Evolutionary conservation across 2,329 filamentous ascomycete species (phyloP).

Genomic region (Colletotrichum aenigma): DNA sequence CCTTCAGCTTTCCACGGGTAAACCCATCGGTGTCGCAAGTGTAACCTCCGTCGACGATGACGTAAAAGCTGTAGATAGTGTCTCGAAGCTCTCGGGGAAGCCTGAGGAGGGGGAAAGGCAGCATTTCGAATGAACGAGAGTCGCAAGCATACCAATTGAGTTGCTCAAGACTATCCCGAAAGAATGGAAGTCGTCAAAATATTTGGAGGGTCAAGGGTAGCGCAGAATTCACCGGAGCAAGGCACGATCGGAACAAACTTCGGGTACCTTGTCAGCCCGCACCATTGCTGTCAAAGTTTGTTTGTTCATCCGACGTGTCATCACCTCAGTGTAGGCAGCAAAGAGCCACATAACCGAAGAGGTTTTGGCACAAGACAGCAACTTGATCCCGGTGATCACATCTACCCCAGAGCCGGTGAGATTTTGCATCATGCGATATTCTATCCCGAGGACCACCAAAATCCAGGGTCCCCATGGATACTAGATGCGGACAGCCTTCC

Average conservation of each 20-base stretch:
- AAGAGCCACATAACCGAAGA: neutral
- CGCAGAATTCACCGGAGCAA: neutral
- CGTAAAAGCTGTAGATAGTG: neutral
- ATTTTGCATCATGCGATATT: neutral
- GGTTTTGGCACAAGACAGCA: neutral
- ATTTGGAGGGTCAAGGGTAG: neutral
- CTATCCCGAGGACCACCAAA: neutral
- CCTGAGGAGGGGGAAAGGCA: fast-evolving
- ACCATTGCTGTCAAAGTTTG: neutral
- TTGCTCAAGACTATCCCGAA: neutral
- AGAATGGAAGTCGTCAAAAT: neutral
- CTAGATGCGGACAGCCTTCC: neutral
- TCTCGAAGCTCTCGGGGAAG: neutral
- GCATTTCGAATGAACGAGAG: neutral
- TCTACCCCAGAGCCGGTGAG: neutral
- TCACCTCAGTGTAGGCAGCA: neutral
- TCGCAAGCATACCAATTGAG: neutral
- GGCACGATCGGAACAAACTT: neutral
- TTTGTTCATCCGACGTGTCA: neutral
- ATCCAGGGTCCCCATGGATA: neutral
- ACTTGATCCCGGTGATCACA: neutral
- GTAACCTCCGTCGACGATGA: neutral
- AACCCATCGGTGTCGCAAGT: neutral
- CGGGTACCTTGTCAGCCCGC: neutral
- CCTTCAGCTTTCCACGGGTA: neutral